Percentiles rank a stretch among this genome's conserved stretches.
These are phyloP conservation scores for Saprolegnia diclina DNA, from an alignment of 352 stramenopile species.

Conservation along the genomic window DNA sequence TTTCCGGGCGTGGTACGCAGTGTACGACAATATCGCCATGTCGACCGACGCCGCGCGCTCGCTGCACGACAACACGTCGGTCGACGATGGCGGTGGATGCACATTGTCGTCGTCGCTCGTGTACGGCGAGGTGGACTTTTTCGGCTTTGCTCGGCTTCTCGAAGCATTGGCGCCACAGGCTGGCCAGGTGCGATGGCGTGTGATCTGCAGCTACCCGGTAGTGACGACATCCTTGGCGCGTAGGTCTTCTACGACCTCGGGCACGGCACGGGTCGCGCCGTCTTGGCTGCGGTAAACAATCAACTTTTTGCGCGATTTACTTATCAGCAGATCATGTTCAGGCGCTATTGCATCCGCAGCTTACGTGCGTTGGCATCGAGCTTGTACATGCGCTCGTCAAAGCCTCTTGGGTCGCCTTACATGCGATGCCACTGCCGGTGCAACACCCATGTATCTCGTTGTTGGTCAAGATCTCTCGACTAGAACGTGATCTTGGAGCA, in stretches of 20 bases:
- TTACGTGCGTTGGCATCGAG: conserved; percentile 19
- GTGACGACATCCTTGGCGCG: not conserved
- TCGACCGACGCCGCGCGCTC: conserved; percentile 11
- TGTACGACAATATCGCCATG: conserved; percentile 10
- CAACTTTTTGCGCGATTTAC: not conserved
- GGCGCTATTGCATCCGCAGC: conserved; percentile 14
- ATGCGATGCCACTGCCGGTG: not conserved
- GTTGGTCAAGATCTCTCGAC: not conserved
- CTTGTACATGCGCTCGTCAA: conserved; percentile 8
- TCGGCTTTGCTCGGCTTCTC: conserved; percentile 13
- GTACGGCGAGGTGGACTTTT: conserved; percentile 27
- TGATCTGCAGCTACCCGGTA: not conserved
- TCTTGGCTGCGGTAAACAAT: conserved; percentile 22
- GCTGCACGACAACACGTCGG: not conserved
- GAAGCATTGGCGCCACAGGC: not conserved
- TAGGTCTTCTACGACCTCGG: conserved; percentile 23
- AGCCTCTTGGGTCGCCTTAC: not conserved
- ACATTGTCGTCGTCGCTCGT: conserved; percentile 14
- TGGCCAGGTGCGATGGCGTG: conserved; percentile 7
- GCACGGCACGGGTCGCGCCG: conserved; percentile 21
- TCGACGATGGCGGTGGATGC: not conserved
- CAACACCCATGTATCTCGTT: not conserved
- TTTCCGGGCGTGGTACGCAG: conserved; percentile 19
- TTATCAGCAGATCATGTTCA: not conserved
- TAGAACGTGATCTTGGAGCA: conserved; percentile 2